A percentile compares a stretch with the other conserved stretches of the same genome.
These are phyloP conservation scores for Metroxylon sagu DNA, from an alignment of 176 grass and related monocot genomes.

Conservation along the genomic window DNA sequence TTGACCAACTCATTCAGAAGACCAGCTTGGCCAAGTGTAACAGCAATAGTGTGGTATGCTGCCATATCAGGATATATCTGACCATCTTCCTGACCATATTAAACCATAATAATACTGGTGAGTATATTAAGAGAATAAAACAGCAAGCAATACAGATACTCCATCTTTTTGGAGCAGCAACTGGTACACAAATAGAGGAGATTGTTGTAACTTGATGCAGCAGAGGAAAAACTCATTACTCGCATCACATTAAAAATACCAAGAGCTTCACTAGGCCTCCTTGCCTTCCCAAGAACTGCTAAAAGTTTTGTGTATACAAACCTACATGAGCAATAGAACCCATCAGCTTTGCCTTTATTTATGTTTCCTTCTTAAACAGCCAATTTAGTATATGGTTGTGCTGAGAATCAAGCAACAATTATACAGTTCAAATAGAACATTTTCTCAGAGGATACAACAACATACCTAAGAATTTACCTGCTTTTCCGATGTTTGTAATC, in stretches of 20 bases:
- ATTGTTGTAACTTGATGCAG: too few species aligned
- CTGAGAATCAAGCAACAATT: not conserved
- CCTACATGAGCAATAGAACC: constrained; percentile 26
- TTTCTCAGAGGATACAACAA: too few species aligned
- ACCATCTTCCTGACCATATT: constrained; percentile 46
- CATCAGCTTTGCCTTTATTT: not conserved
- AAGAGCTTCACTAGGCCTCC: constrained; percentile 66
- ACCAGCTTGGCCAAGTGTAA: constrained; percentile 86
- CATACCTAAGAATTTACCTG: constrained; percentile 31
- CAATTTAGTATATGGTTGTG: not conserved
- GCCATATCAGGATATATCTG: constrained; percentile 94
- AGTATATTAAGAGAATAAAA: not conserved
- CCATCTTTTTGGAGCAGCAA: too few species aligned
- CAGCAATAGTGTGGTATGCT: constrained; percentile 83
- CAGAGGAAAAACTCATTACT: constrained; percentile 24
- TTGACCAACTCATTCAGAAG: constrained; percentile 72
- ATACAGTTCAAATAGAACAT: too few species aligned
- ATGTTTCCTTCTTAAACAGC: not conserved
- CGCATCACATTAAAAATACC: constrained; percentile 62
- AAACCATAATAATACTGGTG: not conserved
- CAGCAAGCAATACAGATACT: constrained; percentile 1
- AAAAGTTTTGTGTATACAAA: constrained; percentile 94
- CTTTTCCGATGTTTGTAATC: constrained; percentile 68
- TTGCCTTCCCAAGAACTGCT: constrained; percentile 74
- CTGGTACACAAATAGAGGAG: too few species aligned